Conservation (phyloP, 208 protist species). For the Leishmania lainsoni region DNA sequence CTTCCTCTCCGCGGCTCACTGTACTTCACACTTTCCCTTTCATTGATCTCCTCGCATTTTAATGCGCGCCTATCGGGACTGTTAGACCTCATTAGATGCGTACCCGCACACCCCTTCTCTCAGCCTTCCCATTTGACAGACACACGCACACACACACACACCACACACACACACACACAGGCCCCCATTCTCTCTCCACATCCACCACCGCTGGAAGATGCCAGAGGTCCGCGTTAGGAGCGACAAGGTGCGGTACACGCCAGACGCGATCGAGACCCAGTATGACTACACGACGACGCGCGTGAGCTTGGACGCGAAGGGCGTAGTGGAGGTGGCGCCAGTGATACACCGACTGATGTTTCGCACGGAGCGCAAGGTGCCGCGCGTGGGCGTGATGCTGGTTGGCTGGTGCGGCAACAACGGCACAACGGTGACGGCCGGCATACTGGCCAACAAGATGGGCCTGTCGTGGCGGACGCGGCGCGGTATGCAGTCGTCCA, state of each 20-base stretch:
- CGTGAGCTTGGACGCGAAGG: constrained; percentile 45
- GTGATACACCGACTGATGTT: constrained; percentile 73
- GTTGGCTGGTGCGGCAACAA: constrained; percentile 99
- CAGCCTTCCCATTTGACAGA: too few species aligned
- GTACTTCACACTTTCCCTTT: background rate
- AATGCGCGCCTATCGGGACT: background rate
- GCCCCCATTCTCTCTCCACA: background rate
- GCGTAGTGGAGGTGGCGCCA: constrained; percentile 73
- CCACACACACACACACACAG: background rate
- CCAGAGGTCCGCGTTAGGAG: constrained; percentile 52
- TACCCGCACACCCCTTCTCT: too few species aligned
- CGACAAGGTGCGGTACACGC: constrained; percentile 73
- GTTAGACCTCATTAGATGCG: background rate
- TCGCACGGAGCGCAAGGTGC: constrained; percentile 88
- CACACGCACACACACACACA: background rate
- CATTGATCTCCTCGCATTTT: too few species aligned
- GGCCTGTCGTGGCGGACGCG: constrained; percentile 95
- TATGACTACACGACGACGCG: constrained; percentile 88
- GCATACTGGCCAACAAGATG: constrained; percentile 96
- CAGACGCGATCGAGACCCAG: constrained; percentile 72
- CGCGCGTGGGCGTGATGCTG: constrained; percentile 93
- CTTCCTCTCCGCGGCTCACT: background rate
- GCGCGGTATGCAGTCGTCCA: constrained; percentile 88
- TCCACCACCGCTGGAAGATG: constrained; percentile 23
- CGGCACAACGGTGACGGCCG: constrained; percentile 97